phyloP scores from a whole-genome alignment of 306 rosid species.

The Hylodesmum podocarpum region DNA sequence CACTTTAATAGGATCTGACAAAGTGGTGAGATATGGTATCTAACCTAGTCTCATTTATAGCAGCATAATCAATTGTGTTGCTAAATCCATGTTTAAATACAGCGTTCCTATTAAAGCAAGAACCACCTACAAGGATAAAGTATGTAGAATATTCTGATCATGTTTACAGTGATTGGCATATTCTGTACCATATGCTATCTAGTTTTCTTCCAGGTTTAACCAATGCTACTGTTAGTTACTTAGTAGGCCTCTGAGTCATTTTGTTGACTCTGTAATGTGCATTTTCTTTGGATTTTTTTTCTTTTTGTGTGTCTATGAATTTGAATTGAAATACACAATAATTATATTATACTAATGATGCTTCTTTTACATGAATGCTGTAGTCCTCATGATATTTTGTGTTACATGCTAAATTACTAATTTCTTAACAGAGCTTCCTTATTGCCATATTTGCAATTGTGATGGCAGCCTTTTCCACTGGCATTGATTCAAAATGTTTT shows the following conservation, averaged over 20 bases:
- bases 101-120: neutral
- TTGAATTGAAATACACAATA: neutral
- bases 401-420: conserved; percentile 9
- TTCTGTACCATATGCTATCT: neutral
- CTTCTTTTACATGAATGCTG: neutral
- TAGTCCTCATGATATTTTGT: neutral
- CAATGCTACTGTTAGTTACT: neutral
- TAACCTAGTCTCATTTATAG: neutral
- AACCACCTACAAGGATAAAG: neutral
- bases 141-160: neutral
- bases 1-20: neutral
- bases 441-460: conserved; percentile 78
- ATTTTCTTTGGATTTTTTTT: neutral
- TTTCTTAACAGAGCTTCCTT: conserved; percentile 62
- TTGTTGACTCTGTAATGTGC: neutral
- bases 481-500: conserved; percentile 84
- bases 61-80: neutral
- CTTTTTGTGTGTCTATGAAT: neutral
- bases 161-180: neutral
- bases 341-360: neutral
- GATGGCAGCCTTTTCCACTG: conserved; percentile 87
- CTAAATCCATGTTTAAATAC: neutral
- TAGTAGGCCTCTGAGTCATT: neutral
- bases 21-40: neutral
- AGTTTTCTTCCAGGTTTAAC: neutral